Conservation (phyloP, 2,329 filamentous ascomycete genomes). For the Fusarium nygamai region DNA sequence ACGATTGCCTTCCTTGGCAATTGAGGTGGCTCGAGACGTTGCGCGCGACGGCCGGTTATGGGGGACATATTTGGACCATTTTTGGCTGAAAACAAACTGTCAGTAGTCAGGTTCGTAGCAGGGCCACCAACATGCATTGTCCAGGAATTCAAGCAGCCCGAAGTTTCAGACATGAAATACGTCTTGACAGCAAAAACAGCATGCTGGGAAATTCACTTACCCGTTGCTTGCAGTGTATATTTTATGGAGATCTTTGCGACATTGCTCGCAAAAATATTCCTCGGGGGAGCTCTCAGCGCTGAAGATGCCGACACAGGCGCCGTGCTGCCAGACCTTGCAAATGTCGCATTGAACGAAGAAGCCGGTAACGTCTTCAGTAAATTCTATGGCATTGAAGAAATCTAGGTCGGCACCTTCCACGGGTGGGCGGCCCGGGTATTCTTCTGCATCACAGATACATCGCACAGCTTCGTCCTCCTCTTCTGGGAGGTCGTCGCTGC, state of each 20-base stretch:
- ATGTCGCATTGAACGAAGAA: constrained; percentile 98
- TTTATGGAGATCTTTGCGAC: constrained; percentile 89
- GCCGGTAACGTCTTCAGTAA: constrained; percentile 87
- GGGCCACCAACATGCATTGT: not conserved
- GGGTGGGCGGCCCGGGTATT: constrained; percentile 87
- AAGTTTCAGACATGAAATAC: not conserved
- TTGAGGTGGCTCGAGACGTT: constrained; percentile 70
- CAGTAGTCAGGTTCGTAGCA: constrained; percentile 44
- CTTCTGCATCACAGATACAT: constrained; percentile 93
- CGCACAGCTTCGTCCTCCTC: constrained; percentile 94
- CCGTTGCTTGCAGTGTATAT: constrained; percentile 83
- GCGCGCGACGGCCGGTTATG: constrained; percentile 66
- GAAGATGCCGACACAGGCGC: constrained; percentile 96
- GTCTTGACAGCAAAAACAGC: not conserved
- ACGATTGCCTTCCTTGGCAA: constrained; percentile 60
- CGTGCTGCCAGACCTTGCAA: constrained; percentile 99
- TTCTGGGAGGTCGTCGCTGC: constrained; percentile 73
- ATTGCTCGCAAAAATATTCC: constrained; percentile 98
- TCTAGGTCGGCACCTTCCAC: constrained; percentile 68
- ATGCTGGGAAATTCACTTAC: constrained; percentile 64
- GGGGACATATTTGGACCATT: constrained; percentile 73
- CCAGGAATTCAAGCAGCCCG: not conserved
- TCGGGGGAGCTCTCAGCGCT: constrained; percentile 93
- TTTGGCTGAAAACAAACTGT: constrained; percentile 61
- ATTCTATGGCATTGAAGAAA: constrained; percentile 67